Evolutionary conservation across 305 asterid genomes (phyloP), one percentile per base, ranked within the genome.

Genomic region (Petunia hybrid): DNA sequence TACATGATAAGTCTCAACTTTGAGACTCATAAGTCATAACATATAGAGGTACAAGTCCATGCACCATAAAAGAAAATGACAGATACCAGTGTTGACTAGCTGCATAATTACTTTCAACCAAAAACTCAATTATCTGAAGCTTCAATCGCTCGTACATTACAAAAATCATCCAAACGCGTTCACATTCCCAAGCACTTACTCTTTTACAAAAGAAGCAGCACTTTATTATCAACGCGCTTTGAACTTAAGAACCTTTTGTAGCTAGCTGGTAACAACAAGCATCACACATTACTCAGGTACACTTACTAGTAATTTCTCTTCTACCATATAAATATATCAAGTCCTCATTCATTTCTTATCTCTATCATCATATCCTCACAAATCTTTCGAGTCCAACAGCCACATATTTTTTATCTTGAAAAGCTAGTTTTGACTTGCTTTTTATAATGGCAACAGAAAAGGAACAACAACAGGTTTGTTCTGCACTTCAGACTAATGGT

Each of bases 401-500:
- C 31, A 56, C 61, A 13, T 56, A 56, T 1, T 13, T 3, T 56
- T 56, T 56, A 1, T 13, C 4, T 55, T 56, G 6, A 0, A 4
- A 42, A 22, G 22, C 0, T 9, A 46, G 6, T 0, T 10, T 43
- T 8, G 1, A 45, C 0, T 45, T 8, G 59, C 7, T 36, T 22
- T 22, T 22, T 22, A 22, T 57, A 59, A 82, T 82, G 85, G 80
- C 82, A 9, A 57, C 1, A 48, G 78, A 43, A 46, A 78, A 10
- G 36, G 79, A 78, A 68, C 66, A 67, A 6, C 48, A n/a, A 69
- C 31, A 22, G 31, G 31, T 22, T 22, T 22, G 0, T 56, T 80
- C 8, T 8, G 59, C 46, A 69, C 85, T 42, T 48, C 61, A 46
- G 5, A 65, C 78, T 9, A 60, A 82, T 8, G 73, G 80, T 8